Percentiles rank a stretch among this genome's conserved stretches.
These are phyloP conservation scores for Coniosporium apollinis DNA, from an alignment of 495 filamentous ascomycete species.

Conservation along the genomic window DNA sequence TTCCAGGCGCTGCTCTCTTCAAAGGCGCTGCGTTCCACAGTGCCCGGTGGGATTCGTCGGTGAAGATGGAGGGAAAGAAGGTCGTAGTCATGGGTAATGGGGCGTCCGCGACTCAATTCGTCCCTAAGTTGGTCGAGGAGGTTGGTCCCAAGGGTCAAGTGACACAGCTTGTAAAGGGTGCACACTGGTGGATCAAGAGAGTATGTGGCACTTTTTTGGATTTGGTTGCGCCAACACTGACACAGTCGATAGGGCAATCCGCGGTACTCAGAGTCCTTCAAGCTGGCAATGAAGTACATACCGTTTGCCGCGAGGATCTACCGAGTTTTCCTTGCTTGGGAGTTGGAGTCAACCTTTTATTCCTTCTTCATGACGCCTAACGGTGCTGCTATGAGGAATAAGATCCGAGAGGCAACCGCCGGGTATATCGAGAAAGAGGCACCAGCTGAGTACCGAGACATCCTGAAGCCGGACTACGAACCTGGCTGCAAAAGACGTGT, in stretches of 20 bases:
- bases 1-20: slow-evolving; percentile 31
- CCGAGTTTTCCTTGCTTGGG: slow-evolving; percentile 13
- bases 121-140: slow-evolving; percentile 14
- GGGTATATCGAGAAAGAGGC: slow-evolving; percentile 16
- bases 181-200: too few species aligned
- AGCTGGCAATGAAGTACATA: slow-evolving; percentile 15
- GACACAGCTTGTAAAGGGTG: slow-evolving; percentile 17
- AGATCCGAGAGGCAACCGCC: slow-evolving; percentile 10
- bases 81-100: slow-evolving; percentile 40
- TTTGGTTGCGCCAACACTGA: slow-evolving; percentile 15
- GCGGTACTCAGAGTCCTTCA: slow-evolving; percentile 14
- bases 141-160: slow-evolving; percentile 7
- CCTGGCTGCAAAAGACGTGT: slow-evolving; percentile 21
- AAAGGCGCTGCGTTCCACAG: slow-evolving; percentile 40
- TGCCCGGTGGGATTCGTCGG: slow-evolving; percentile 38
- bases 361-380: slow-evolving; percentile 13
- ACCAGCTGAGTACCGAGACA: slow-evolving; percentile 17
- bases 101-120: slow-evolving; percentile 20
- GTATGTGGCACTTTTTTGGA: too few species aligned
- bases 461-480: slow-evolving; percentile 15
- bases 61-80: slow-evolving; percentile 38
- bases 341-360: slow-evolving; percentile 18
- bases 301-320: slow-evolving; percentile 18
- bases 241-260: background rate
- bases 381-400: background rate